Base-by-base conservation (phyloP, 2,329 filamentous ascomycete genomes). In the Cordyceps militaris region DNA sequence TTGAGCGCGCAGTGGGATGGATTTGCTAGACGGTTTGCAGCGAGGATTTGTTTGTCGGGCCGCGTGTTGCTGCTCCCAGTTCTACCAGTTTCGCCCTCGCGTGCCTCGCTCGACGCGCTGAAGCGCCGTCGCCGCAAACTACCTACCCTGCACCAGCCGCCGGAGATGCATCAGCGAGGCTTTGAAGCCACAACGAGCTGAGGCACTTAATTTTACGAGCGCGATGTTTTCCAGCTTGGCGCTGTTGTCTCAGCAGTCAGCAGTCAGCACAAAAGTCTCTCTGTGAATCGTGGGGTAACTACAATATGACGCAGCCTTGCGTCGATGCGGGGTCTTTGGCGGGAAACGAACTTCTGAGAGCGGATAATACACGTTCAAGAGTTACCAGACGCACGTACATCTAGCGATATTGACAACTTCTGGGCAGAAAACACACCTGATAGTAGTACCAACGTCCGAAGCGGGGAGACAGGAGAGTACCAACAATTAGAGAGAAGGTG, bases 261-360 rank as follows among this genome's bases (percentile, higher is more conserved):
- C n/a, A n/a, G n/a, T 32, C 28, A 32, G 28, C 32, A 46, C 23
- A 14, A 21, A 19, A n/a, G 14, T 32, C 24, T 36, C 11, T 4
- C 19, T 38, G 53, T 28, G 16, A 28, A 55, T 55, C 52, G 52
- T 38, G 43, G 53, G 44, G 43, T 46, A 23, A n/a, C n/a, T 38
- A 34, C n/a, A 36, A 46, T 46, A 46, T 36, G 21, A 44, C 51
- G 51, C 51, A 54, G 51, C 51, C 51, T 40, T 54, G 51, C 51
- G 34, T 52, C 4, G 36, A 26, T 46, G 42, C 40, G 21, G 28
- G 24, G 24, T 34, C 6, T 32, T 32, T 32, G 30, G 10, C 6
- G n/a, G n/a, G n/a, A n/a, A n/a, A n/a, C n/a, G n/a, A n/a, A n/a
- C n/a, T n/a, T n/a, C n/a, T n/a, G n/a, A n/a, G n/a, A n/a, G n/a